Conservation (phyloP, 805 yeast species). For the Metschnikowia drakensbergensis region DNA sequence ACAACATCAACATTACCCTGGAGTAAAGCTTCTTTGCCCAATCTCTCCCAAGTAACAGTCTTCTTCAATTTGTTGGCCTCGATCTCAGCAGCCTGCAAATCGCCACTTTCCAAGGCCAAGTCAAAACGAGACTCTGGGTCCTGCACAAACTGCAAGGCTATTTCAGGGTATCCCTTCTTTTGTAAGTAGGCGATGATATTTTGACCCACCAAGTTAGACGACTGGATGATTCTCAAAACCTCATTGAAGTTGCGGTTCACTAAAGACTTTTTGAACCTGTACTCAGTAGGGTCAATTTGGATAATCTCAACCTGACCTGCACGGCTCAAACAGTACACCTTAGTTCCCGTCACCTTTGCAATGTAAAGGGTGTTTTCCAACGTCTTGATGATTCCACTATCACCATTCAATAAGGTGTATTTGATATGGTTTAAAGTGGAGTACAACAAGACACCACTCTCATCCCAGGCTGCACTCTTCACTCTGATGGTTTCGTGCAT, state of each 20-base stretch:
- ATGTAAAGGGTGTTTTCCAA: constrained; percentile 84
- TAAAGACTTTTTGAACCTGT: constrained; percentile 89
- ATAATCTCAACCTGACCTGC: constrained; percentile 77
- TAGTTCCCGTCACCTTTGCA: constrained; percentile 62
- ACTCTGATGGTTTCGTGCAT: constrained; percentile 96
- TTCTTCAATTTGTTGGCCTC: constrained; percentile 80
- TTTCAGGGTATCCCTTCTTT: constrained; percentile 93
- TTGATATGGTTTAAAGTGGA: constrained; percentile 95
- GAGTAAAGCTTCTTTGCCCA: constrained; percentile 79
- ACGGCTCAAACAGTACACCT: constrained; percentile 79
- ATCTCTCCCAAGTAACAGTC: constrained; percentile 68
- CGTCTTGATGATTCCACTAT: constrained; percentile 90
- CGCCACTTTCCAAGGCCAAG: constrained; percentile 90
- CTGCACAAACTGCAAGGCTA: constrained; percentile 94
- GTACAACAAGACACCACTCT: constrained; percentile 82
- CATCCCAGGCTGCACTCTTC: constrained; percentile 98
- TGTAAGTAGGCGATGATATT: constrained; percentile 93
- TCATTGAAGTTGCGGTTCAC: constrained; percentile 87
- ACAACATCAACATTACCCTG: constrained; percentile 87
- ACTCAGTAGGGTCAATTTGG: constrained; percentile 92
- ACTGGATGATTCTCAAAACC: constrained; percentile 82
- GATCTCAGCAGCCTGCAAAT: constrained; percentile 76
- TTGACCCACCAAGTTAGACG: constrained; percentile 93
- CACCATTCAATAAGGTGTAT: constrained; percentile 90
- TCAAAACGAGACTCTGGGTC: constrained; percentile 96